Conservation (phyloP, 164 flowering plant genomes). For the Paratinospora sagittata region DNA sequence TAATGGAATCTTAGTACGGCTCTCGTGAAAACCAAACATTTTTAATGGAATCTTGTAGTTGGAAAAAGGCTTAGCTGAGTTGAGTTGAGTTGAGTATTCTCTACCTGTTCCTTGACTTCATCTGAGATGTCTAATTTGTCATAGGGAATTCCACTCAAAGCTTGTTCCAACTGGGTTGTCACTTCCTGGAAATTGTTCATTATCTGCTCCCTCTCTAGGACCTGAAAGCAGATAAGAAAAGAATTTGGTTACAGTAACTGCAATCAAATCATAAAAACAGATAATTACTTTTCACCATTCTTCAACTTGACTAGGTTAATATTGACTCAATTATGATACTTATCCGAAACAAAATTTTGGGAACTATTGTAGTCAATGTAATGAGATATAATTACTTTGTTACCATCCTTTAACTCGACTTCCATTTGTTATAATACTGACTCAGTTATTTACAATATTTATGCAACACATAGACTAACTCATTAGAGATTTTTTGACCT, state of each 20-base stretch:
- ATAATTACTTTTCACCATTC: no score
- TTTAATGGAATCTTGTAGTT: constrained; percentile 10
- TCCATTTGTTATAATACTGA: background rate
- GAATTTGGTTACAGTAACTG: background rate
- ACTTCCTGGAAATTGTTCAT: constrained; percentile 64
- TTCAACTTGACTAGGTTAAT: no score
- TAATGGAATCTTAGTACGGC: background rate
- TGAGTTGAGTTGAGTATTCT: no score
- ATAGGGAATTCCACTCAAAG: constrained; percentile 55
- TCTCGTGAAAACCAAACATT: background rate
- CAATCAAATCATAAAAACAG: background rate
- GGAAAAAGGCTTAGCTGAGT: no score
- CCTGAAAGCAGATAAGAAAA: constrained; percentile 34
- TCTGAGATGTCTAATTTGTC: constrained; percentile 85
- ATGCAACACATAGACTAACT: background rate
- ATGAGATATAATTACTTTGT: no score
- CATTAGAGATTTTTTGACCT: background rate
- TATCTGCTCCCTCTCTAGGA: constrained; percentile 66
- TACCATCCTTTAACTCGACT: no score
- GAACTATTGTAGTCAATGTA: no score
- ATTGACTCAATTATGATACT: no score
- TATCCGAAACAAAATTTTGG: no score
- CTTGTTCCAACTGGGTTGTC: constrained; percentile 61
- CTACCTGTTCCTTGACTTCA: constrained; percentile 98
- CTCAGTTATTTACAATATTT: background rate